Evolutionary conservation across 2,329 filamentous ascomycete species (phyloP).

Genomic region (Penicillium sp.): DNA sequence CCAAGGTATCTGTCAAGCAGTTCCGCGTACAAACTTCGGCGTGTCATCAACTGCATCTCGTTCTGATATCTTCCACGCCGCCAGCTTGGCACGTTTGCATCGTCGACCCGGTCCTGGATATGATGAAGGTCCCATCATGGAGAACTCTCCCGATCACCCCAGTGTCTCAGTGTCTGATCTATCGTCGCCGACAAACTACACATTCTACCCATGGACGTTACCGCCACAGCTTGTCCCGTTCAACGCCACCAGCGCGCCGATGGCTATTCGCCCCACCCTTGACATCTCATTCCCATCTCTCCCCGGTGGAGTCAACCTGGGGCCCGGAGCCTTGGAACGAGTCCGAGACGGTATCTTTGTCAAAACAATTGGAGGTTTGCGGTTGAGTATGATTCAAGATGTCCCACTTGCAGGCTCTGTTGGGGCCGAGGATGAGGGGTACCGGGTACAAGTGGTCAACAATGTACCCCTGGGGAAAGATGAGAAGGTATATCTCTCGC

Average conservation of each 20-base stretch:
- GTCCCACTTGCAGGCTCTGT: conserved; percentile 26
- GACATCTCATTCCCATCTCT: conserved; percentile 61
- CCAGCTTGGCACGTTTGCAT: conserved; percentile 75
- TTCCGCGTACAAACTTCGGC: conserved; percentile 59
- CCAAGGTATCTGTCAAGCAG: conserved; percentile 60
- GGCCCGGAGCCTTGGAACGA: conserved; percentile 51
- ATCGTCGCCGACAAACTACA: conserved; percentile 67
- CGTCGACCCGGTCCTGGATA: conserved; percentile 59
- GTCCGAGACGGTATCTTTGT: conserved; percentile 56
- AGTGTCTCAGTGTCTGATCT: conserved; percentile 53
- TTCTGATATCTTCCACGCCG: conserved; percentile 79
- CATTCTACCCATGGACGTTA: conserved; percentile 89
- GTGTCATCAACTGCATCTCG: conserved; percentile 76
- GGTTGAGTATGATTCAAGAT: conserved; percentile 49
- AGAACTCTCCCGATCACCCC: conserved; percentile 52
- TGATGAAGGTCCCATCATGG: conserved; percentile 53
- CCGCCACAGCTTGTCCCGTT: conserved; percentile 67
- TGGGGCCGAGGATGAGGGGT: conserved; percentile 32
- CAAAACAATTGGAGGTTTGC: conserved; percentile 56
- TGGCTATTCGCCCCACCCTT: conserved; percentile 66
- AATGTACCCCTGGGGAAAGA: conserved; percentile 77
- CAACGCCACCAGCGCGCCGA: conserved; percentile 70
- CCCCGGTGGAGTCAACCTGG: conserved; percentile 43
- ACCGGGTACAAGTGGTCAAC: conserved; percentile 68
- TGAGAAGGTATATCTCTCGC: conserved; percentile 75